Evolutionary conservation across 2,329 filamentous ascomycete genomes (phyloP).

Genomic region (Phyllosticta citrichinensis): DNA sequence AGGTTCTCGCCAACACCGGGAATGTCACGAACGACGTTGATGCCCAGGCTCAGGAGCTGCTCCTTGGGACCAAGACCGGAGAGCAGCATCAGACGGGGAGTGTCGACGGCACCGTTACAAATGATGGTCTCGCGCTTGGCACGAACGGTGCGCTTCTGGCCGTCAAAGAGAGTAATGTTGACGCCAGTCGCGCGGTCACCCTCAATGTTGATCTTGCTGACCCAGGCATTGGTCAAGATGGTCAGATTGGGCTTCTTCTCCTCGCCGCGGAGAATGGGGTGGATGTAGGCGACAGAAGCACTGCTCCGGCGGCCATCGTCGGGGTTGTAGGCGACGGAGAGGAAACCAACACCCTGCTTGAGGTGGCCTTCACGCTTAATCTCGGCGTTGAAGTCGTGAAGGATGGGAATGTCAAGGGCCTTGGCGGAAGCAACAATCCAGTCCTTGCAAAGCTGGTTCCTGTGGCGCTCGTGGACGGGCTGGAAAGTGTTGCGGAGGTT

Average conservation of each 20-base stretch:
- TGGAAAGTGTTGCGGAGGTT: constrained; percentile 84
- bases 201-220: constrained; percentile 66
- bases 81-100: constrained; percentile 54
- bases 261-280: constrained; percentile 75
- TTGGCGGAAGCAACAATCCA: constrained; percentile 75
- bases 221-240: constrained; percentile 79
- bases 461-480: constrained; percentile 73
- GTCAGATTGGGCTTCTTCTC: constrained; percentile 78
- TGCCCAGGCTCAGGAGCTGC: constrained; percentile 36
- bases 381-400: constrained; percentile 78
- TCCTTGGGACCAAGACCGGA: constrained; percentile 41
- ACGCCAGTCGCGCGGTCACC: constrained; percentile 64
- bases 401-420: constrained; percentile 69
- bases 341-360: constrained; percentile 74
- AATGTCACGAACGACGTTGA: constrained; percentile 48
- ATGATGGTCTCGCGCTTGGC: constrained; percentile 69
- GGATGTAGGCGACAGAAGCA: constrained; percentile 85
- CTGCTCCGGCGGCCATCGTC: constrained; percentile 76
- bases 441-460: constrained; percentile 85
- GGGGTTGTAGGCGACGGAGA: constrained; percentile 84
- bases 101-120: constrained; percentile 72
- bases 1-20: constrained; percentile 56
- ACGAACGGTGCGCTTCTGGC: constrained; percentile 43
- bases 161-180: constrained; percentile 54
- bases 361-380: constrained; percentile 65